Conservation (phyloP, 2,329 filamentous ascomycete genomes). For the Ophiostoma sp. region DNA sequence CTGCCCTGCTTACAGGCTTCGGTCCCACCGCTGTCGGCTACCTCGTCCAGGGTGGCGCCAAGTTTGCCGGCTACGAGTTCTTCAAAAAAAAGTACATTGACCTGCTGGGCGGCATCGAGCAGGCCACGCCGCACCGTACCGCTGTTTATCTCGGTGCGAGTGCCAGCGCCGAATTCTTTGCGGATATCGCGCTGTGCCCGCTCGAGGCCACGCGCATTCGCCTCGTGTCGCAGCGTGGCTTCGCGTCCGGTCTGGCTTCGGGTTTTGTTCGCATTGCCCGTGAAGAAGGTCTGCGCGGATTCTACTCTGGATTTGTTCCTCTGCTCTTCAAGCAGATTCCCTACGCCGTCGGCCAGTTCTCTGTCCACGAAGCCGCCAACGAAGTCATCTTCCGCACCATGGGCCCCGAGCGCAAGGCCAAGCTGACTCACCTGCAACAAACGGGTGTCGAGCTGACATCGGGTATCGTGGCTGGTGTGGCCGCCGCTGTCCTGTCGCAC, state of each 20-base stretch:
- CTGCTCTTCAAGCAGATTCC: conserved; percentile 87
- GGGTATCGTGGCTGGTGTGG: conserved; percentile 84
- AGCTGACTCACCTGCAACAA: conserved; percentile 67
- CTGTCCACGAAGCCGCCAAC: conserved; percentile 85
- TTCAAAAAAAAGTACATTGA: conserved; percentile 89
- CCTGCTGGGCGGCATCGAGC: conserved; percentile 56
- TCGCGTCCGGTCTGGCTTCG: conserved; percentile 68
- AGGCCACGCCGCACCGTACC: conserved; percentile 48
- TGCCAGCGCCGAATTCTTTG: conserved; percentile 69
- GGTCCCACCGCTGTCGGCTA: conserved; percentile 85
- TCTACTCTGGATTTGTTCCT: conserved; percentile 89
- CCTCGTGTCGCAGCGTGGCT: conserved; percentile 78
- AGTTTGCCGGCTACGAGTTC: conserved; percentile 91
- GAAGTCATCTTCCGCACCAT: conserved; percentile 71
- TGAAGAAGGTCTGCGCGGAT: conserved; percentile 76
- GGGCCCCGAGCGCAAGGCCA: conserved; percentile 66
- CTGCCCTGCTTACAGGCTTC: conserved; percentile 78
- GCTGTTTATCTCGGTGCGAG: conserved; percentile 71
- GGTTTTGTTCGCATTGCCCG: conserved; percentile 75
- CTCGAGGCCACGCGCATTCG: conserved; percentile 80
- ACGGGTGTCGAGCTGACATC: conserved; percentile 83
- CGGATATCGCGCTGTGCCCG: conserved; percentile 82
- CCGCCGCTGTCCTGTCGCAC: conserved; percentile 84
- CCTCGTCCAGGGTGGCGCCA: conserved; percentile 85
- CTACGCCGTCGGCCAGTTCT: conserved; percentile 93